Base-by-base conservation (phyloP, 176 grass and related monocot genomes). In the Avena atlantica region DNA sequence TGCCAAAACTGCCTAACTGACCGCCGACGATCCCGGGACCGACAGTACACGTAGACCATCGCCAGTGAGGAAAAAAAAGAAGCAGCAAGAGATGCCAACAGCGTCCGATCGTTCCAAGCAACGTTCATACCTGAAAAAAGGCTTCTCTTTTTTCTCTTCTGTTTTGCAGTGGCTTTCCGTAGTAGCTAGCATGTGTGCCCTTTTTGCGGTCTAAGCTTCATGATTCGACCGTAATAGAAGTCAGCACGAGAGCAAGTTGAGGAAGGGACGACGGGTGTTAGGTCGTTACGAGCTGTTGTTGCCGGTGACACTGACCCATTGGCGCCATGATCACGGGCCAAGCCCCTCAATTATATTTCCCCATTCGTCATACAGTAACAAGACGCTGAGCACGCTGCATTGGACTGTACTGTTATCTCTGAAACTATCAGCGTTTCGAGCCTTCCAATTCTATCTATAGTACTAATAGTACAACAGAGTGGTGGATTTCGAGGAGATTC, bases 221-320 rank as follows among this genome's bases (percentile, higher is more conserved):
- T 86, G 78, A 86, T 86, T 40, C 37, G 17, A 12, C 50, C 27
- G 76, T 74, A 66, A 52, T 14, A 79, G 49, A n/a, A 85, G 69
- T 44, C 36, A 76, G 59, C 48, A 31, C 29, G 31, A 47, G 57
- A 1, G n/a, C 76, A 74, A 81, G 88, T 59, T 89, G 69, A 81
- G 88, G 58, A 85, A 85, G 58, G 23, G 88, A 89, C 88, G 86
- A 59, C 12, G 23, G 69, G 72, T 84, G 81, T 74, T 80, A 23
- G 76, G 87, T 66, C 82, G 88, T 83, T 86, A 81, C 13, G 73
- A 77, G 65, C 44, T n/a, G n/a, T n/a, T 79, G 83, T 27, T 83
- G 42, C 20, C 40, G 15, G 76, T 34, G 67, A 83, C 53, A 34
- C n/a, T n/a, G n/a, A n/a, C n/a, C n/a, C n/a, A n/a, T n/a, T 66